A percentile compares a stretch with the other conserved stretches of the same genome.
These are phyloP conservation scores for Xerocomellus chrysenteron DNA, from an alignment of 768 basidiomycete species.

Conservation along the genomic window DNA sequence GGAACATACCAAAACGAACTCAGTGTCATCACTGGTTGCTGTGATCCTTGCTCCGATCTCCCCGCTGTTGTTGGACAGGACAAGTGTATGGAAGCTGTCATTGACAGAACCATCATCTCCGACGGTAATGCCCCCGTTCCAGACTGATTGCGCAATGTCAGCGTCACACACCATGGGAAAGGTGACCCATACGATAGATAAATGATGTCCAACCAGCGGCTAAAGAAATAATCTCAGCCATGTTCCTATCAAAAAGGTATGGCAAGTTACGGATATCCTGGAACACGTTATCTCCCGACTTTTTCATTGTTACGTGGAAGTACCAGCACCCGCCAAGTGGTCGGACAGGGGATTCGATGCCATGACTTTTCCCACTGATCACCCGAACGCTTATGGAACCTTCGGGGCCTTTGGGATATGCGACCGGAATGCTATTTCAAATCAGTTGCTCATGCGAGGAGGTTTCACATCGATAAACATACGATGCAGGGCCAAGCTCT, in stretches of 20 bases:
- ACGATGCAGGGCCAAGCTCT: slow-evolving; percentile 69
- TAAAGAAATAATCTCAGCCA: slow-evolving; percentile 25
- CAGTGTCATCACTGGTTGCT: slow-evolving; percentile 58
- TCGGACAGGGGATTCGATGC: slow-evolving; percentile 82
- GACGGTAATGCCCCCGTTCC: slow-evolving; percentile 58
- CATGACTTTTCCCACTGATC: slow-evolving; percentile 87
- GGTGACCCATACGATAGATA: slow-evolving; percentile 60
- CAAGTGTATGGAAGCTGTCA: slow-evolving; percentile 73
- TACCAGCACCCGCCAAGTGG: slow-evolving; percentile 95
- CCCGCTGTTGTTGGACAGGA: slow-evolving; percentile 59
- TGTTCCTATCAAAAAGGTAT: neutral
- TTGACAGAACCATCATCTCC: slow-evolving; percentile 50
- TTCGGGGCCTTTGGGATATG: slow-evolving; percentile 67
- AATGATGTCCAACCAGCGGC: slow-evolving; percentile 90
- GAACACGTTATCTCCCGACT: slow-evolving; percentile 61
- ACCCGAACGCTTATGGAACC: slow-evolving; percentile 75
- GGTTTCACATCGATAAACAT: slow-evolving; percentile 20
- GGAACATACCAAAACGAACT: slow-evolving; percentile 65
- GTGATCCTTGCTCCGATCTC: slow-evolving; percentile 71
- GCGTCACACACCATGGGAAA: neutral
- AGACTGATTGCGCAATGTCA: slow-evolving; percentile 23
- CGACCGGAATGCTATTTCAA: slow-evolving; percentile 61
- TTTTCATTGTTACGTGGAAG: slow-evolving; percentile 72
- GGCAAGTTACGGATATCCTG: slow-evolving; percentile 72
- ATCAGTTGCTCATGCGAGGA: neutral